phyloP scores from a whole-genome alignment of 257 asterid species.

The Nicotiana knightiana region DNA sequence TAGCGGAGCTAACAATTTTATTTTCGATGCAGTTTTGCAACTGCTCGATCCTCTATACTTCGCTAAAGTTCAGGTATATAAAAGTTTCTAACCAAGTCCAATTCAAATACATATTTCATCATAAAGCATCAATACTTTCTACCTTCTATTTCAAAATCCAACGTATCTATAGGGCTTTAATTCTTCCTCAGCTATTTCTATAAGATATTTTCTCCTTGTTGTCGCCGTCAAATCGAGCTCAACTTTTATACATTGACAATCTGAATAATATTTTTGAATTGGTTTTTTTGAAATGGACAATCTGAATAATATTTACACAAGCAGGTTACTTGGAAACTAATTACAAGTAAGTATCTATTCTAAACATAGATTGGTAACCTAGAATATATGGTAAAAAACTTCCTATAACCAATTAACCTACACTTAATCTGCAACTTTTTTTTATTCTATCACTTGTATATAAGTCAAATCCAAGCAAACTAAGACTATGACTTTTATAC shows the following conservation, averaged over 20 bases:
- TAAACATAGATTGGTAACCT: background rate
- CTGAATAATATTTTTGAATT: no score
- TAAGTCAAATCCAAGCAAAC: background rate
- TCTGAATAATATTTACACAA: no score
- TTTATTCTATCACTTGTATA: background rate
- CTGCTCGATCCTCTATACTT: background rate
- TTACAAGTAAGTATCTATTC: background rate
- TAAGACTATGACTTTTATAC: background rate
- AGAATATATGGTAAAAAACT: background rate
- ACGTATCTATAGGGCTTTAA: background rate
- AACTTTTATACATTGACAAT: background rate
- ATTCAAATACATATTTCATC: background rate
- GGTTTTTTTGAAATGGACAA: no score
- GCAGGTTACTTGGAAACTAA: no score
- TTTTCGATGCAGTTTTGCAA: background rate
- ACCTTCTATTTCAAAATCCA: background rate
- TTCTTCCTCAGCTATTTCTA: background rate
- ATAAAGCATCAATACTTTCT: background rate
- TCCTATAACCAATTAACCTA: background rate
- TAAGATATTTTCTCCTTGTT: background rate
- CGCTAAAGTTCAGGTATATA: background rate
- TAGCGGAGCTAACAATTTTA: background rate
- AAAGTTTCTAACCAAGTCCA: background rate
- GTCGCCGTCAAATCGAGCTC: background rate
- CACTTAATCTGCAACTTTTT: background rate